phyloP scores from a whole-genome alignment of 176 grass and related monocot species.

The Pharus latifolius region DNA sequence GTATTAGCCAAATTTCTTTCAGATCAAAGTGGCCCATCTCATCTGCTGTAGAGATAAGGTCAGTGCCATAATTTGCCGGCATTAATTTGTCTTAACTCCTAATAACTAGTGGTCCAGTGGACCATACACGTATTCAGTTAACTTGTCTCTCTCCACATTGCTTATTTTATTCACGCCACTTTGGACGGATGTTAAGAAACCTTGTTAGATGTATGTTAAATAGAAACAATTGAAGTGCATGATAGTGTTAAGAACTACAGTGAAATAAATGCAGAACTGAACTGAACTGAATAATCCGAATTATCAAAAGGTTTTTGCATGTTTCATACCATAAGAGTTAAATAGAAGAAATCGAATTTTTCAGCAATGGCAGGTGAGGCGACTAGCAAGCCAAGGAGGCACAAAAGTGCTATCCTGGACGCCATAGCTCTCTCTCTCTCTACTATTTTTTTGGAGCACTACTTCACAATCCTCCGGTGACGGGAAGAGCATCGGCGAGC shows the following conservation, averaged over 20 bases:
- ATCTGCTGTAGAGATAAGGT: neutral
- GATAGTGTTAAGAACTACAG: neutral
- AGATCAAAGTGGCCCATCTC: neutral
- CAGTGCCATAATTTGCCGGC: neutral
- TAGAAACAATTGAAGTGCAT: too few species aligned
- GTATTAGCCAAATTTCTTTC: neutral
- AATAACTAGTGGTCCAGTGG: neutral
- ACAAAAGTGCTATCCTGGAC: neutral
- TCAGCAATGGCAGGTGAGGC: neutral
- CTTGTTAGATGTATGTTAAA: too few species aligned
- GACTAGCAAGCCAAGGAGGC: slow-evolving; percentile 19
- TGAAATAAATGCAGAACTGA: neutral
- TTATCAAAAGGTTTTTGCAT: neutral
- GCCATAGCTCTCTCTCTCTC: neutral
- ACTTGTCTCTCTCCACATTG: neutral
- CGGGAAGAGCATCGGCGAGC: neutral
- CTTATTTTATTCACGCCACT: neutral
- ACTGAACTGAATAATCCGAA: too few species aligned
- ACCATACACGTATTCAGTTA: neutral
- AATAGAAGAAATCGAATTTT: slow-evolving; percentile 12
- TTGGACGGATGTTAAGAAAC: too few species aligned
- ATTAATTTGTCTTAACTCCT: neutral
- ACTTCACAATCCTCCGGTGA: neutral
- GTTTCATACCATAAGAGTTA: slow-evolving; percentile 23
- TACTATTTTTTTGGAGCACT: too few species aligned